Conservation (phyloP, 345 rosid species). For the Acer negundo region DNA sequence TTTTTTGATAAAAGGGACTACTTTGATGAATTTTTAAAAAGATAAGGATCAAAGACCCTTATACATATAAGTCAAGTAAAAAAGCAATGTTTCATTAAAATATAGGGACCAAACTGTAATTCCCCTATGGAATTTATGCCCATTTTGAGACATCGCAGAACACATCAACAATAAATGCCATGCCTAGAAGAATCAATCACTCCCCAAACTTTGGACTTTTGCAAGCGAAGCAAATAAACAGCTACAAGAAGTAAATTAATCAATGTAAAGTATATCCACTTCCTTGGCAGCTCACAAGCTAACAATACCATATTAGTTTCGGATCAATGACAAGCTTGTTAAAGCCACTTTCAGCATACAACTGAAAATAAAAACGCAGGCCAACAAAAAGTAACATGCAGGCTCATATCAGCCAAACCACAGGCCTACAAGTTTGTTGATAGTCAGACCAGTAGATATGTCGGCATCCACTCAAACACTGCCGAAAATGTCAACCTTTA, state of each 20-base stretch:
- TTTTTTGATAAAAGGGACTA: too few species aligned
- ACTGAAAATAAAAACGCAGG: neutral
- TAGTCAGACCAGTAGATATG: constrained; percentile 20
- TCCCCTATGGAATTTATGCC: neutral
- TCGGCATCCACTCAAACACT: neutral
- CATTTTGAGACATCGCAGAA: neutral
- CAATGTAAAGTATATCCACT: constrained; percentile 14
- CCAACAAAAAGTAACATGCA: constrained; percentile 21
- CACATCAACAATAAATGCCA: neutral
- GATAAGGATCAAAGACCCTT: too few species aligned
- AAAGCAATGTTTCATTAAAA: too few species aligned
- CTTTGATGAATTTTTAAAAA: too few species aligned
- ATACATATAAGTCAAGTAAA: too few species aligned
- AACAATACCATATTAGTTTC: constrained; percentile 10
- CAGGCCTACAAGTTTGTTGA: constrained; percentile 21
- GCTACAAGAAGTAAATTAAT: constrained; percentile 1
- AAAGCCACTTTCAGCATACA: constrained; percentile 23
- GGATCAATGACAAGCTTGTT: constrained; percentile 19
- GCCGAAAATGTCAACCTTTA: constrained; percentile 42
- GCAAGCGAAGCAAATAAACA: neutral
- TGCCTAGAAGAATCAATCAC: neutral
- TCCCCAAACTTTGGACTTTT: neutral
- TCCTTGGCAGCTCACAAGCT: constrained; percentile 8
- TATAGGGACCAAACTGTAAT: too few species aligned
- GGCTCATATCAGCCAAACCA: constrained; percentile 25